phyloP scores from a whole-genome alignment of 305 asterid genomes.

The Lippia alba region DNA sequence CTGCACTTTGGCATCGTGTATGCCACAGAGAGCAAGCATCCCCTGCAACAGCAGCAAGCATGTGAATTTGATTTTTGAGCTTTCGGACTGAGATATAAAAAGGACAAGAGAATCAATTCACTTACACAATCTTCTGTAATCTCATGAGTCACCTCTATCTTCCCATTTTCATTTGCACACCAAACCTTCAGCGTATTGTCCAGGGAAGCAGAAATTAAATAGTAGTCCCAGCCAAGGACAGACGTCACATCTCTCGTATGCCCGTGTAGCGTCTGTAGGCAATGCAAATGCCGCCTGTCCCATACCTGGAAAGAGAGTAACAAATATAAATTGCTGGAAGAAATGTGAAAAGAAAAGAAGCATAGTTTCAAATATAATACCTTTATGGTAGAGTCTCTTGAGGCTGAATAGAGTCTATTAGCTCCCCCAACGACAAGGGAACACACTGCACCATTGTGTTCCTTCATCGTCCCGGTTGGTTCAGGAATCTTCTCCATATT shows the following conservation, averaged over 20 bases:
- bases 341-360: not conserved
- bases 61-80: not conserved
- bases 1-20: conserved; percentile 49
- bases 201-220: conserved; percentile 63
- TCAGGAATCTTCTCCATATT: conserved; percentile 36
- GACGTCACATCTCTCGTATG: conserved; percentile 56
- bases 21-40: conserved; percentile 51
- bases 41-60: conserved; percentile 49
- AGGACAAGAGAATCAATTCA: not conserved
- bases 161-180: conserved; percentile 51
- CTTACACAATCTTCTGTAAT: conserved; percentile 52
- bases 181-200: conserved; percentile 73
- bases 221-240: conserved; percentile 60
- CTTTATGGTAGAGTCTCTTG: conserved; percentile 55
- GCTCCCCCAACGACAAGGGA: conserved; percentile 52
- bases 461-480: conserved; percentile 42
- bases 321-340: no score
- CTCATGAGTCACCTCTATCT: conserved; percentile 49
- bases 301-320: conserved; percentile 50
- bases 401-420: conserved; percentile 59
- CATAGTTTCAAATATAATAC: conserved; percentile 31
- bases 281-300: conserved; percentile 55
- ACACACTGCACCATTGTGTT: conserved; percentile 46
- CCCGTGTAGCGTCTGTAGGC: conserved; percentile 55
- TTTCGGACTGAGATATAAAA: no score